Evolutionary conservation across 2,329 filamentous ascomycete genomes (phyloP).

Genomic region (Beauveria sp.): DNA sequence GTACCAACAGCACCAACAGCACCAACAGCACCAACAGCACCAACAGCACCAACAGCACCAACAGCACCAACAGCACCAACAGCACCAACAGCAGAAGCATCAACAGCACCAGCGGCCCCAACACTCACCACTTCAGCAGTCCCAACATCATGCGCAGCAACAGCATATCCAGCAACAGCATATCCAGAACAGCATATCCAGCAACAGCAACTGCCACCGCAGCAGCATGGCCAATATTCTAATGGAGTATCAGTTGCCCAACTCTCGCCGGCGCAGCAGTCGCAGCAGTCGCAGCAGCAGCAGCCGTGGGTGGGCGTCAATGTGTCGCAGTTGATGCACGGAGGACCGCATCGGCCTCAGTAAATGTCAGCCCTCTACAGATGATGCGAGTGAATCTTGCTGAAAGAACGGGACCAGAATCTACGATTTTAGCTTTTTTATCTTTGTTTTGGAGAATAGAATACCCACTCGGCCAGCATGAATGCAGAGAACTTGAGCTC

Average conservation of each 20-base stretch:
- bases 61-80: conserved; percentile 14
- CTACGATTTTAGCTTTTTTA: no score
- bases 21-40: conserved; percentile 19
- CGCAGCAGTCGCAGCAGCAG: conserved; percentile 6
- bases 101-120: conserved; percentile 8
- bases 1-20: neutral
- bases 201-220: conserved; percentile 12
- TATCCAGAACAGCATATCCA: conserved; percentile 19
- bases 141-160: conserved; percentile 15
- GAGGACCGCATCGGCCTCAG: conserved; percentile 3
- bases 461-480: no score
- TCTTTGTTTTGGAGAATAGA: no score
- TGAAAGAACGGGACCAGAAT: no score
- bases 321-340: conserved; percentile 17
- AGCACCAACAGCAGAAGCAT: conserved; percentile 8
- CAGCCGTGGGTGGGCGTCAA: conserved; percentile 17
- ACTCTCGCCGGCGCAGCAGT: neutral
- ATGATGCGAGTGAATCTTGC: no score
- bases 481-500: no score
- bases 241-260: conserved; percentile 8
- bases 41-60: conserved; percentile 16
- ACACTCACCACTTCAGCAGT: conserved; percentile 3
- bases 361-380: neutral
- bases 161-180: conserved; percentile 8
- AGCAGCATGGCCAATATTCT: conserved; percentile 8